Percentiles rank a stretch among this genome's conserved stretches.
phyloP scores from a whole-genome alignment of 1,139 yeast species.

The Casaregolazyma lundiana region DNA sequence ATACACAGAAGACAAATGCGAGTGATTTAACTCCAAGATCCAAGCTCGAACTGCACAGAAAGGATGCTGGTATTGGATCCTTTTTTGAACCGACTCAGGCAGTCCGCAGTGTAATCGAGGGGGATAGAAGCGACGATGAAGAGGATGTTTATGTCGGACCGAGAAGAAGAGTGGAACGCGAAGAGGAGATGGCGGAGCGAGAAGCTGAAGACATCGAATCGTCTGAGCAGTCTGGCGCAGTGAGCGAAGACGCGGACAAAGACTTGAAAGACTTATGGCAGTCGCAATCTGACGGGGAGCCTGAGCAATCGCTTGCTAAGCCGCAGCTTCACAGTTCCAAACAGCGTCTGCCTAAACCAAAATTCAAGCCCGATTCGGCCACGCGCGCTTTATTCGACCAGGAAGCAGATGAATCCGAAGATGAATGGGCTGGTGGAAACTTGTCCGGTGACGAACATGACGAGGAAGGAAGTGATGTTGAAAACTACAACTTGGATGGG shows the following conservation, averaged over 20 bases:
- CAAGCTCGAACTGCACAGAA: not conserved
- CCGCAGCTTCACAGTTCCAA: not conserved
- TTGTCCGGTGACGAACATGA: conserved; percentile 45
- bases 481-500: conserved; percentile 71
- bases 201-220: conserved; percentile 1
- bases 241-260: not conserved
- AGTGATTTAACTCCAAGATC: not conserved
- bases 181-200: not conserved
- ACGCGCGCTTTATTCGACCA: conserved; percentile 58
- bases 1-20: not conserved
- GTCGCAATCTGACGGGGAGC: not conserved
- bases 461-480: conserved; percentile 47
- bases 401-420: conserved; percentile 96
- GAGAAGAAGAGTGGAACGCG: not conserved
- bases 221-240: not conserved
- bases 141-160: conserved; percentile 6
- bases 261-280: not conserved
- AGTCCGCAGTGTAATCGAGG: conserved; percentile 14
- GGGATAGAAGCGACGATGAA: conserved; percentile 18
- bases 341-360: not conserved
- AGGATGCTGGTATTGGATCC: not conserved
- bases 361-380: conserved; percentile 32
- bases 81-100: conserved; percentile 3
- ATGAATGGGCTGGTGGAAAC: conserved; percentile 86
- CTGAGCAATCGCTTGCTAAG: not conserved